Evolutionary conservation across 805 yeast genomes (phyloP).

Genomic region (Ogataea pilisensis): DNA sequence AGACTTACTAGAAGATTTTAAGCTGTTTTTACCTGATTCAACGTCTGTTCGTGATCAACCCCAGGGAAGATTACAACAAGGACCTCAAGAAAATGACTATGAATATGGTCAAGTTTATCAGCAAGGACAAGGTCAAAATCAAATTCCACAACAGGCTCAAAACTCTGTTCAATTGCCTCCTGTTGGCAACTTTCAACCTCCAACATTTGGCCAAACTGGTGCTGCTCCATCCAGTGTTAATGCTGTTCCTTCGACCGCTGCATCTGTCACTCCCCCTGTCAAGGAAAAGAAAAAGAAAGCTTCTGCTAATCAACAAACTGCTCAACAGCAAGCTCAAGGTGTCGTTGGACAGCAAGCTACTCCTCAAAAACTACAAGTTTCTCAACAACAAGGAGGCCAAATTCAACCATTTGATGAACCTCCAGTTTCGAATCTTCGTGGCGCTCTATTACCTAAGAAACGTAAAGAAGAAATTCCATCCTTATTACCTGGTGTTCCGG

Average conservation of each 20-base stretch:
- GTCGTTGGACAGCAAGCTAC: neutral
- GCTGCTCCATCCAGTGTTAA: conserved; percentile 11
- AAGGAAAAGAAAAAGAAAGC: conserved; percentile 29
- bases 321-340: too few relatives aligned
- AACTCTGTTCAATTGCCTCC: conserved; percentile 68
- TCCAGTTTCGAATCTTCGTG: conserved; percentile 45
- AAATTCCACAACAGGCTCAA: conserved; percentile 20
- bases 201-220: conserved; percentile 32
- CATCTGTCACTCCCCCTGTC: conserved; percentile 17
- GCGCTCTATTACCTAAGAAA: conserved; percentile 20
- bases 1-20: conserved; percentile 89
- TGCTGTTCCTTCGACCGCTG: neutral
- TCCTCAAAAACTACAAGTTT: conserved; percentile 1
- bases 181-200: conserved; percentile 82
- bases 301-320: conserved; percentile 18
- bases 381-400: conserved; percentile 13
- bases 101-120: conserved; percentile 16
- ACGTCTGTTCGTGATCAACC: conserved; percentile 30
- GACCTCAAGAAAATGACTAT: conserved; percentile 17
- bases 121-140: conserved; percentile 16
- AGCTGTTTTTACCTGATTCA: conserved; percentile 89
- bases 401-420: conserved; percentile 38
- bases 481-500: conserved; percentile 80
- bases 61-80: conserved; percentile 19
- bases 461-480: conserved; percentile 51